phyloP scores from a whole-genome alignment of 805 yeast species.

The Ascoidea asiatica region DNA sequence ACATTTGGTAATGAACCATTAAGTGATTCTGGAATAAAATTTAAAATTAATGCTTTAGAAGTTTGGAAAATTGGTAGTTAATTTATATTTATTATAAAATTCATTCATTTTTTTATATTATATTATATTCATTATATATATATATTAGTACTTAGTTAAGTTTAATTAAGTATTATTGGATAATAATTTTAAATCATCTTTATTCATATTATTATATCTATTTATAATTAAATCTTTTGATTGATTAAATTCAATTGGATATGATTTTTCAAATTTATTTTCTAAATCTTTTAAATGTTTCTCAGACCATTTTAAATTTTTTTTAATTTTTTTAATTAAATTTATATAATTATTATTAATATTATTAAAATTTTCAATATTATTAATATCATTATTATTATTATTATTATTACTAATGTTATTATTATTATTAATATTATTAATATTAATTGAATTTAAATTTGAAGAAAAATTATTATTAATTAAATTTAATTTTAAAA shows the following conservation, averaged over 20 bases:
- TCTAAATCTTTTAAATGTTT: conserved; percentile 2
- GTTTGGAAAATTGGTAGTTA: conserved; percentile 78
- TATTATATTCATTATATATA: too few relatives aligned
- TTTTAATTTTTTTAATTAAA: conserved; percentile 3
- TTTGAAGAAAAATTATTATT: neutral
- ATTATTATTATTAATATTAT: too few relatives aligned
- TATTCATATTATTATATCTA: conserved; percentile 3
- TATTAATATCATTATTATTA: neutral
- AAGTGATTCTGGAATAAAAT: conserved; percentile 44
- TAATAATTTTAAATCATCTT: conserved; percentile 4
- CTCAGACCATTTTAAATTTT: conserved; percentile 8
- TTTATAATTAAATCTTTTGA: conserved; percentile 7
- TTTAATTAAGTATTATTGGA: neutral
- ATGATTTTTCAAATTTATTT: conserved; percentile 2
- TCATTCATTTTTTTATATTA: too few relatives aligned
- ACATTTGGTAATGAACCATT: conserved; percentile 88
- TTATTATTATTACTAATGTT: too few relatives aligned
- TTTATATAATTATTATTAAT: too few relatives aligned
- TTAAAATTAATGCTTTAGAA: conserved; percentile 66
- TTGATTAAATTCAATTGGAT: conserved; percentile 10
- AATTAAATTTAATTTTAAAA: conserved; percentile 2
- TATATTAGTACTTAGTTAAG: conserved; percentile 1
- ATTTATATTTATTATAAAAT: too few relatives aligned
- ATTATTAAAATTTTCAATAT: too few relatives aligned
- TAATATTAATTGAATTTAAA: neutral